phyloP scores from a whole-genome alignment of 139 green algal genomes.

The Chlorella sp. region DNA sequence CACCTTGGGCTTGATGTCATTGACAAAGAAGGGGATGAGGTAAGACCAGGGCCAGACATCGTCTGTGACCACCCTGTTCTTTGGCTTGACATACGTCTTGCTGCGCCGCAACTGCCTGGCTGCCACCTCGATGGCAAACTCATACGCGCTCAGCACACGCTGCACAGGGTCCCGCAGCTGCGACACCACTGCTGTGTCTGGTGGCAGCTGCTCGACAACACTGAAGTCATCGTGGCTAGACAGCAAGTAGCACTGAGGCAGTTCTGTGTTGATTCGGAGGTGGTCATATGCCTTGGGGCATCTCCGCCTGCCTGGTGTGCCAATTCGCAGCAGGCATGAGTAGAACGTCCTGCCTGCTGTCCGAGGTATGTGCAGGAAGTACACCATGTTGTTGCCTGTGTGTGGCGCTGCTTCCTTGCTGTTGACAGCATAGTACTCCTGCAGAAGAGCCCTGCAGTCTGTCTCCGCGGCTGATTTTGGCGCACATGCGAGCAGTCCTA shows the following conservation, averaged over 20 bases:
- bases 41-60: conserved; percentile 90
- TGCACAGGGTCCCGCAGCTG: conserved; percentile 73
- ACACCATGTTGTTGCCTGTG: conserved; percentile 54
- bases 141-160: conserved; percentile 78
- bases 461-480: too few species aligned
- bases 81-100: conserved; percentile 14
- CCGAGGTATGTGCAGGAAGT: conserved; percentile 91
- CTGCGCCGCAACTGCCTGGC: not conserved
- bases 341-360: conserved; percentile 88
- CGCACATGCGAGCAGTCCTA: too few species aligned
- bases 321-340: conserved; percentile 72
- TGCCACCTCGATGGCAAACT: conserved; percentile 62
- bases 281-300: conserved; percentile 80
- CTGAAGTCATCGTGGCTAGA: conserved; percentile 87
- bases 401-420: conserved; percentile 35
- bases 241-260: conserved; percentile 63
- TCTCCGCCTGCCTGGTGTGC: conserved; percentile 24
- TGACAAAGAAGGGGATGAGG: conserved; percentile 69
- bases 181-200: conserved; percentile 40
- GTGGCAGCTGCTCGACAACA: conserved; percentile 47
- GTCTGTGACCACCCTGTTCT: conserved; percentile 49
- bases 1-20: too few species aligned
- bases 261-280: conserved; percentile 55
- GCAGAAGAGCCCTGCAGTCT: too few species aligned
- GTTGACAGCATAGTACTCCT: too few species aligned